Evolutionary conservation across 805 yeast species (phyloP).

Genomic region (Candida rishiriensis): DNA sequence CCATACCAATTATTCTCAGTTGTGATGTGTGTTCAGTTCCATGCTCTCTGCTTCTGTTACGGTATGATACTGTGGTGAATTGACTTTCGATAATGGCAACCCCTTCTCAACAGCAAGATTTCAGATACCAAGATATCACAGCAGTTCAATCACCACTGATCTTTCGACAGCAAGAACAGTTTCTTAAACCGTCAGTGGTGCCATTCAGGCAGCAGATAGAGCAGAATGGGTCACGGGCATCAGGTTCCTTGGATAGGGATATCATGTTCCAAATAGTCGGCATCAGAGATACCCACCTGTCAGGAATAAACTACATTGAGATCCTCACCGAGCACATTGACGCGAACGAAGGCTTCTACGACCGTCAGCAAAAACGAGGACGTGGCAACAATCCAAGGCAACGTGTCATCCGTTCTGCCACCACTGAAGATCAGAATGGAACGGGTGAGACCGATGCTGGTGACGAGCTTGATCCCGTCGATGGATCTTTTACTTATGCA

Average conservation of each 20-base stretch:
- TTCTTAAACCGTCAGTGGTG: conserved; percentile 2
- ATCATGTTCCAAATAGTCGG: conserved; percentile 53
- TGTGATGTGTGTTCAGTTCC: too few relatives aligned
- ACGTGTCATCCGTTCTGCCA: conserved; percentile 43
- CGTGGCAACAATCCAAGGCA: conserved; percentile 8
- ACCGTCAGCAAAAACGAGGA: conserved; percentile 36
- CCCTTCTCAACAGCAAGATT: conserved; percentile 1
- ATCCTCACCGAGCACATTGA: conserved; percentile 48
- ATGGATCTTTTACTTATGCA: neutral
- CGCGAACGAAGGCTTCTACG: conserved; percentile 56
- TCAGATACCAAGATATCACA: conserved; percentile 7
- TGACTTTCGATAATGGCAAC: neutral
- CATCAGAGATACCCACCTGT: conserved; percentile 48
- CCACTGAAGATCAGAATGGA: conserved; percentile 35
- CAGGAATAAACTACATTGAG: conserved; percentile 52
- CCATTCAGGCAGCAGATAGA: conserved; percentile 6
- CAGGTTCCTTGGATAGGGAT: conserved; percentile 8
- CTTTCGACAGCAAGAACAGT: conserved; percentile 7
- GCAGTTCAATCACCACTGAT: neutral
- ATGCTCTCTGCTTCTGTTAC: too few relatives aligned
- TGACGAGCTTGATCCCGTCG: neutral
- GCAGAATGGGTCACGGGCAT: neutral
- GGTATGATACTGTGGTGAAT: neutral
- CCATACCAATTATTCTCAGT: too few relatives aligned
- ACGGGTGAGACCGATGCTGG: conserved; percentile 16